These are phyloP conservation scores for Ascochyta clinopodiicola DNA, from an alignment of 2,329 filamentous ascomycete species.

Conservation along the genomic window DNA sequence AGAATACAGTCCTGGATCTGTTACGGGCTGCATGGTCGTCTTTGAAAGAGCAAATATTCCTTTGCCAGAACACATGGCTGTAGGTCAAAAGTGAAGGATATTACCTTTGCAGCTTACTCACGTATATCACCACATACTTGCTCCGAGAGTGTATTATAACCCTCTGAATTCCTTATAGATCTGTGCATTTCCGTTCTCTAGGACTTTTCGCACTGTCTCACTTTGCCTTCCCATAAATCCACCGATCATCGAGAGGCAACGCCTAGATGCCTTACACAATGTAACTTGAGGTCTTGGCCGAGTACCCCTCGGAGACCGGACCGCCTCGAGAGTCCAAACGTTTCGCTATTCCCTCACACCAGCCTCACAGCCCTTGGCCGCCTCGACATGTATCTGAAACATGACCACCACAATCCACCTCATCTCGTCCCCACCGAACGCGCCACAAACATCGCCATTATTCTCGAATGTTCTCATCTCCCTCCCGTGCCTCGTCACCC, in stretches of 20 bases:
- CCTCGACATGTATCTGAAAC: conserved; percentile 3
- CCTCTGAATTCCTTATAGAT: not conserved
- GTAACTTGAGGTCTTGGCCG: no score
- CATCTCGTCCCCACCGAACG: not conserved
- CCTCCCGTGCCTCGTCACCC: conserved; percentile 7
- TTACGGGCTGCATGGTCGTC: no score
- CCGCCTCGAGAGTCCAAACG: not conserved
- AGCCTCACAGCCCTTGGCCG: not conserved
- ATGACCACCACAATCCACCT: not conserved
- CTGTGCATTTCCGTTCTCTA: not conserved
- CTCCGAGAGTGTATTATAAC: not conserved
- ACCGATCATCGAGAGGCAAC: not conserved
- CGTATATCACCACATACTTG: no score
- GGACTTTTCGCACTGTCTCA: not conserved
- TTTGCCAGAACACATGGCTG: no score
- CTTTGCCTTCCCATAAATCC: not conserved
- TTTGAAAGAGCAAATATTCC: no score
- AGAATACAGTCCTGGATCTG: no score
- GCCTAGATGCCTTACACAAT: not conserved
- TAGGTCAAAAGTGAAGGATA: not conserved
- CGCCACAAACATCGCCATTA: not conserved
- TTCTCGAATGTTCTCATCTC: not conserved
- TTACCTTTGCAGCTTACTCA: no score
- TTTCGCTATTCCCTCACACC: not conserved
- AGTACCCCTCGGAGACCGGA: not conserved